Evolutionary conservation across 2,329 filamentous ascomycete species (phyloP).

Genomic region (Ramularia collo-cygni): DNA sequence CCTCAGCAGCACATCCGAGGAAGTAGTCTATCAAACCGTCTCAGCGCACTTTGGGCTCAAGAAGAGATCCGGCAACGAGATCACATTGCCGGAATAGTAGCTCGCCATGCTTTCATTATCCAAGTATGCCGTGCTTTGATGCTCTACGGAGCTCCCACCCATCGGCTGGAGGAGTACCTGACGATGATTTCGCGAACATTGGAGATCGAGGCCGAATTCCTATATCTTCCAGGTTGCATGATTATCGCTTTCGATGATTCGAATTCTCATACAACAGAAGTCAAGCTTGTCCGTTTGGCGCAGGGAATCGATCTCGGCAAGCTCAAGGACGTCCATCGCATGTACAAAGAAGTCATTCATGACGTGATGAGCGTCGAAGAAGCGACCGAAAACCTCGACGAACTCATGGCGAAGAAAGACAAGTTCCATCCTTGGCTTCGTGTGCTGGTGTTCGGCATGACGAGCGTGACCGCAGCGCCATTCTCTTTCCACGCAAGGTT

Average conservation of each 20-base stretch:
- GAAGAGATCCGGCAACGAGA: constrained; percentile 49
- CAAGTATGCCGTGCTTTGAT: constrained; percentile 81
- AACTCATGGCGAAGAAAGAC: constrained; percentile 51
- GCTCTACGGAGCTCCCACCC: constrained; percentile 83
- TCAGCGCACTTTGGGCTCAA: constrained; percentile 26
- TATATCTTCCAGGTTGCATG: constrained; percentile 93
- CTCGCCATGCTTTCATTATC: constrained; percentile 73
- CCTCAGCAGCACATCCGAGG: constrained; percentile 11
- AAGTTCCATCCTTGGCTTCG: constrained; percentile 45
- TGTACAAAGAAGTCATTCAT: constrained; percentile 74
- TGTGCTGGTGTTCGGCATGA: constrained; percentile 66
- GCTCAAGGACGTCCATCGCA: constrained; percentile 64
- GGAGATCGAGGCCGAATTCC: constrained; percentile 79
- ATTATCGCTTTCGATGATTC: constrained; percentile 79
- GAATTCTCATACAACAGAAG: constrained; percentile 64
- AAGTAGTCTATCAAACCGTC: constrained; percentile 26
- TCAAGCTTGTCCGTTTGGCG: constrained; percentile 61
- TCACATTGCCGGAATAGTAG: constrained; percentile 63
- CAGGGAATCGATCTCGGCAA: constrained; percentile 68
- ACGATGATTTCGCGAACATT: constrained; percentile 78
- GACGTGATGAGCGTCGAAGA: constrained; percentile 65
- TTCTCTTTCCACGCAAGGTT: constrained; percentile 72
- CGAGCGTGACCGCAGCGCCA: constrained; percentile 68
- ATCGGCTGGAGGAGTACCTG: constrained; percentile 87
- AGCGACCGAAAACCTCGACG: constrained; percentile 55